phyloP scores from a whole-genome alignment of 768 basidiomycete genomes.

The Mycena latifolia region DNA sequence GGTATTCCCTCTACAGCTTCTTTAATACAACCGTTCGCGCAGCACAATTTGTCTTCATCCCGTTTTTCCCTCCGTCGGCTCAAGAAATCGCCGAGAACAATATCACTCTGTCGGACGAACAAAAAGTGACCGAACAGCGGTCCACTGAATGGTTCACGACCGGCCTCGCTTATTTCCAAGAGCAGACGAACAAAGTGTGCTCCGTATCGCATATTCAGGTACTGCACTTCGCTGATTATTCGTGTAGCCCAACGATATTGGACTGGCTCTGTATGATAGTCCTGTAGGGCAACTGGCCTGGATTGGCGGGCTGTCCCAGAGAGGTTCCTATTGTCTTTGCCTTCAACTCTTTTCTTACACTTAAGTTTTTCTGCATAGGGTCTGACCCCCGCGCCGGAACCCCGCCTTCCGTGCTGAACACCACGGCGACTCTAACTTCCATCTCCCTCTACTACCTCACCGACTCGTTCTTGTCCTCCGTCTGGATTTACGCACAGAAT shows the following conservation, averaged over 20 bases:
- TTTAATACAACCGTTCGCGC: no score
- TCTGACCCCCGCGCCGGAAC: conserved; percentile 28
- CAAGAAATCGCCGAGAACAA: no score
- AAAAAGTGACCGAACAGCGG: conserved; percentile 17
- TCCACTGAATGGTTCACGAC: conserved; percentile 1
- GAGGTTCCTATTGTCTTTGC: conserved; percentile 29
- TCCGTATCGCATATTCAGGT: not conserved
- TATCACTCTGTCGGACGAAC: conserved; percentile 11
- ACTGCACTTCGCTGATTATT: not conserved
- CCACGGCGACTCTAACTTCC: conserved; percentile 18
- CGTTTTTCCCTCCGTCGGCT: no score
- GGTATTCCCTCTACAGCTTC: conserved; percentile 12
- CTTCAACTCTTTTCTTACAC: not conserved
- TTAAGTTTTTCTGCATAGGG: not conserved
- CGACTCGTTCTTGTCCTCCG: no score
- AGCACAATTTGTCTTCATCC: no score
- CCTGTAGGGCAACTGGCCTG: no score
- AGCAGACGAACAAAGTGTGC: conserved; percentile 1
- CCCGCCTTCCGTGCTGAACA: conserved; percentile 14
- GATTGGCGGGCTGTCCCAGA: conserved; percentile 40
- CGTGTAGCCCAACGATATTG: conserved; percentile 40
- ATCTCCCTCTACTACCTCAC: no score
- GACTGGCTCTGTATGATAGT: conserved; percentile 39
- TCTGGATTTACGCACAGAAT: no score
- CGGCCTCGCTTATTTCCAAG: conserved; percentile 4